Evolutionary conservation across 106 monocot species (phyloP).

Genomic region (Cymbidium sinense): DNA sequence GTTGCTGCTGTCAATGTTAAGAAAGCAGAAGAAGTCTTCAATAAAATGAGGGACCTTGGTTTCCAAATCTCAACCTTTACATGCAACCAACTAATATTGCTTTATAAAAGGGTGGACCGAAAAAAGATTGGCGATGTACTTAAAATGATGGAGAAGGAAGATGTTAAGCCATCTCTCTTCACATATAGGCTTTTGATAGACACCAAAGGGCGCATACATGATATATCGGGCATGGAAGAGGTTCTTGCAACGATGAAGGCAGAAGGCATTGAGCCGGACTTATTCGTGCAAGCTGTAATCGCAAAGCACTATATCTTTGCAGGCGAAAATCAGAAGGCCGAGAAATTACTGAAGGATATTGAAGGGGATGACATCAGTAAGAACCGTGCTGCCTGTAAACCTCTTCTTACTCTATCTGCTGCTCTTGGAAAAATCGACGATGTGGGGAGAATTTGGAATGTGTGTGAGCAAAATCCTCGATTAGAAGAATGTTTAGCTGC

Average conservation of each 20-base stretch:
- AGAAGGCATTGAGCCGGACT: constrained; percentile 58
- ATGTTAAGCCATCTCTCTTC: constrained; percentile 65
- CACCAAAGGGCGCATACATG: constrained; percentile 53
- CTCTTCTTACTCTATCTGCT: constrained; percentile 62
- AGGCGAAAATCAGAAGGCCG: constrained; percentile 53
- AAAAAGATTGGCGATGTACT: constrained; percentile 82
- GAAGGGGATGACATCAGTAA: constrained; percentile 57
- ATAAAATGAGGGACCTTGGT: constrained; percentile 61
- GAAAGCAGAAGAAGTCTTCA: constrained; percentile 80
- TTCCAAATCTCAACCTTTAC: constrained; percentile 48
- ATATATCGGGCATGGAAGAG: constrained; percentile 75
- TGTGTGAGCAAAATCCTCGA: constrained; percentile 24
- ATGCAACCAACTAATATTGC: constrained; percentile 82
- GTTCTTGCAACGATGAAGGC: constrained; percentile 65
- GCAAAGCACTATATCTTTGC: constrained; percentile 55
- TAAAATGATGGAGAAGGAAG: constrained; percentile 82
- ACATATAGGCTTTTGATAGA: constrained; percentile 83
- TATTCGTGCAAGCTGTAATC: constrained; percentile 28
- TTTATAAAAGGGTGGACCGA: constrained; percentile 69
- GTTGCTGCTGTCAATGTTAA: constrained; percentile 38
- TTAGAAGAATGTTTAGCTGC: constrained; percentile 37
- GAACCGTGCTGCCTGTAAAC: constrained; percentile 38
- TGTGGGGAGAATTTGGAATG: constrained; percentile 72
- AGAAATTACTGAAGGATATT: constrained; percentile 42
- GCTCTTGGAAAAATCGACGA: constrained; percentile 58